These are phyloP conservation scores for Prunus armeniaca DNA, from an alignment of 306 rosid genomes.

Conservation along the genomic window DNA sequence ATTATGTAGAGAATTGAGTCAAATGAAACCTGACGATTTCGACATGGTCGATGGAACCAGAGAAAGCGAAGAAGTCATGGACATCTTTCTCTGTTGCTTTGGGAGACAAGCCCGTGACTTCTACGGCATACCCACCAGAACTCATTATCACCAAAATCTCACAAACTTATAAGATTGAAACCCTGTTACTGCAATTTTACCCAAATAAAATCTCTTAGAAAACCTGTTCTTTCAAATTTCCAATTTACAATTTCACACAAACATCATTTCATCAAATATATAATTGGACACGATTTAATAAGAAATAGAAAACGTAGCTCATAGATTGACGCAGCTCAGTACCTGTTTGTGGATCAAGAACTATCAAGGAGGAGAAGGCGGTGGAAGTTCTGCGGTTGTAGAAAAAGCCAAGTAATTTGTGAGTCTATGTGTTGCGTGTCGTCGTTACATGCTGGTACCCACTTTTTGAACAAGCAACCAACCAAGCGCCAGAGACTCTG, in stretches of 20 bases:
- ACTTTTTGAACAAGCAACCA: neutral
- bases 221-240: neutral
- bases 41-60: constrained; percentile 63
- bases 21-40: constrained; percentile 58
- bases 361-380: neutral
- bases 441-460: neutral
- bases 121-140: constrained; percentile 59
- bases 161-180: neutral
- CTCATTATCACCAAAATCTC: constrained; percentile 28
- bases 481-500: neutral
- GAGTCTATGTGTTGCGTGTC: neutral
- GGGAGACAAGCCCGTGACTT: constrained; percentile 83
- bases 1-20: neutral
- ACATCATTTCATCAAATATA: neutral
- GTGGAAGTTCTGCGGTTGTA: neutral
- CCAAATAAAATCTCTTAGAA: neutral
- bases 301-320: neutral
- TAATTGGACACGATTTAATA: neutral
- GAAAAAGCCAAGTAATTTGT: neutral
- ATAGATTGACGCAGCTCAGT: neutral
- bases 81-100: constrained; percentile 70
- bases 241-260: neutral
- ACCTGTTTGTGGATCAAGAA: neutral
- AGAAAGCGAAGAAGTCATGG: constrained; percentile 72
- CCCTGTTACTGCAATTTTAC: neutral